These are phyloP conservation scores for Trichoderma sp. DNA, from an alignment of 2,329 filamentous ascomycete genomes.

Conservation along the genomic window DNA sequence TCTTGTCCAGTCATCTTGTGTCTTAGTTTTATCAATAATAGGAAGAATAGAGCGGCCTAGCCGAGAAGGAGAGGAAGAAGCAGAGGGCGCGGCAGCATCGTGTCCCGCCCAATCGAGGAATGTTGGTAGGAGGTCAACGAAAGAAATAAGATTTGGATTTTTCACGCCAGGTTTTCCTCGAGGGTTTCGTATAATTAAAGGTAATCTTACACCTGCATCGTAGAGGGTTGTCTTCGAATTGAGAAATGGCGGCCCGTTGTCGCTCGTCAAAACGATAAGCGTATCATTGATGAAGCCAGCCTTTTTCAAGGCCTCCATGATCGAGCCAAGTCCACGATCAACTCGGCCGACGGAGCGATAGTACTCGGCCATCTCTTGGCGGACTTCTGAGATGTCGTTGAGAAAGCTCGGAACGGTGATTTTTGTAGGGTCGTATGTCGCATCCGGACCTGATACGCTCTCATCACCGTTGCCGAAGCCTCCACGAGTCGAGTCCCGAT, in stretches of 20 bases:
- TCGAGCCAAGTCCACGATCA: background rate
- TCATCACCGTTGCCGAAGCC: conserved; percentile 10
- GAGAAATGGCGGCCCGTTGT: conserved; percentile 10
- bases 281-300: background rate
- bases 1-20: background rate
- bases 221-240: conserved; percentile 10
- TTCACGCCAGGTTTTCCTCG: background rate
- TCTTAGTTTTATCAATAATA: background rate
- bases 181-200: background rate
- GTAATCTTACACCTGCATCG: conserved; percentile 3
- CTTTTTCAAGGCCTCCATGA: background rate
- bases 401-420: background rate
- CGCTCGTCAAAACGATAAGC: conserved; percentile 2
- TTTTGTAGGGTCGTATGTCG: background rate
- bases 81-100: background rate
- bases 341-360: conserved; percentile 1
- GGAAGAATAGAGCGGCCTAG: conserved; percentile 1
- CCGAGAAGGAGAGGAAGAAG: background rate
- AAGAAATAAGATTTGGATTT: conserved; percentile 11
- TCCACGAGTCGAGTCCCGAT: conserved; percentile 1
- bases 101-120: conserved; percentile 5
- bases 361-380: conserved; percentile 5
- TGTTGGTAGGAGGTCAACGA: background rate
- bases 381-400: background rate
- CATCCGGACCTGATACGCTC: background rate